Conservation (phyloP, 73 alveolate species). For the Diophrys appendiculata region DNA sequence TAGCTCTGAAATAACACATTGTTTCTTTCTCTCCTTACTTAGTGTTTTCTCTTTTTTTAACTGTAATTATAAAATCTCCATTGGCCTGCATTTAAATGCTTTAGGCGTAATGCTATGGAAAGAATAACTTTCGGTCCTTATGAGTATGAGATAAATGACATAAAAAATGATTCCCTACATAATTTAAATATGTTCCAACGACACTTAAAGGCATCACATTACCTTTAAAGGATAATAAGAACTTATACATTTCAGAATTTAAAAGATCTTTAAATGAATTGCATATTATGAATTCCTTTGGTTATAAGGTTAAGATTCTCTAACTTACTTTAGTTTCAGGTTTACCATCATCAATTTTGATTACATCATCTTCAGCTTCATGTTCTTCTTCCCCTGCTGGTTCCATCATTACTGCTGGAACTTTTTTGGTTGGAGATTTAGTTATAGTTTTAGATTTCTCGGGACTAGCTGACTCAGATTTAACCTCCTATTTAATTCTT, state of each 20-base stretch:
- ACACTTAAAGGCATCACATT: constrained; percentile 48
- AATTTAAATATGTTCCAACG: constrained; percentile 58
- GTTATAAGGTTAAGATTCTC: background rate
- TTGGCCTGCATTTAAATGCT: constrained; percentile 3
- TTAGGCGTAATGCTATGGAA: background rate
- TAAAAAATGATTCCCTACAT: constrained; percentile 58
- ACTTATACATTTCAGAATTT: constrained; percentile 29
- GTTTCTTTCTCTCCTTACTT: constrained; percentile 25
- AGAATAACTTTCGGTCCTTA: background rate
- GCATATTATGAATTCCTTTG: background rate
- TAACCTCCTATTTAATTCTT: background rate
- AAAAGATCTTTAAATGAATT: constrained; percentile 36
- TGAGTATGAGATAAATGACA: background rate
- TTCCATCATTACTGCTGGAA: no score
- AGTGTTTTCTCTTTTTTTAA: constrained; percentile 26
- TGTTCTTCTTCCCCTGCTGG: no score
- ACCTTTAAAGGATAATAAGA: constrained; percentile 47
- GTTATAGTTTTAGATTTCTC: no score
- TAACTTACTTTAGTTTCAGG: background rate
- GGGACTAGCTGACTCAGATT: no score
- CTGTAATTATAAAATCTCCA: constrained; percentile 44
- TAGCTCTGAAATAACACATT: constrained; percentile 39
- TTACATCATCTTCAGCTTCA: background rate
- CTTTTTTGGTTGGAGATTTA: no score
- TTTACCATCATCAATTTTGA: background rate